Base-by-base conservation (phyloP, 1,284 basidiomycete species). In the Pyrrhoderma noxium region DNA sequence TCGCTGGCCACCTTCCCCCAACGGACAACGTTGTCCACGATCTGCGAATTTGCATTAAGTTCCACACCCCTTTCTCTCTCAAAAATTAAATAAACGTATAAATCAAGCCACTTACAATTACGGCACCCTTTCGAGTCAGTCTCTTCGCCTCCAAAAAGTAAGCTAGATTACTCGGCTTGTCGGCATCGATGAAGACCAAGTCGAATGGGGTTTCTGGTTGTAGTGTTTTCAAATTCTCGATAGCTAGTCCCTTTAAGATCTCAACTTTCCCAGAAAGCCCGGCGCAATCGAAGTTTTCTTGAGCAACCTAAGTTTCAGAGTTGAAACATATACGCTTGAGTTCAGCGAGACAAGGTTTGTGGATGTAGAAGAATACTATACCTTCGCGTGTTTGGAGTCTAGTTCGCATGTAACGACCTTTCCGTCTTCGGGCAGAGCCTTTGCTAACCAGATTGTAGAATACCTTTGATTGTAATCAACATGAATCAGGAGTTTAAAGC, bases 11-110 rank as follows among this genome's bases (percentile, higher is more conserved):
- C 75, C 3, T 59, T 62, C 2, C 74, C 80, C 34, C 70, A 61
- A 13, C 75, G 70, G 11, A 80, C 76, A 31, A 82, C 77, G 57
- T 84, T 84, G 61, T 84, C 80, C 2, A 82, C 73, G 53, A 80
- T 73, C 77, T 78, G 55, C 35, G 46, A 25, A 45, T 25, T 23
- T 44, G 38, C 19, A 35, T 49, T 16, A 41, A 9, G 36, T 3
- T 22, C n/a, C n/a, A 45, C 22, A n/a, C 7, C 27, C 27, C 27
- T 31, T 11, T 5, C 11, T 31, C 27, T 11, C 11, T 11, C 27
- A 31, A 31, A 31, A 31, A 31, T 5, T 5, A 31, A 31, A 31
- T 5, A 31, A 5, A 31, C 2, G 9, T 9, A 23, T 18, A 16
- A n/a, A 22, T 16, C 45, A 22, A 19, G 23, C 39, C 27, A 57